These are phyloP conservation scores for Ascocoryne sarcoides DNA, from an alignment of 2,329 filamentous ascomycete genomes.

Conservation along the genomic window DNA sequence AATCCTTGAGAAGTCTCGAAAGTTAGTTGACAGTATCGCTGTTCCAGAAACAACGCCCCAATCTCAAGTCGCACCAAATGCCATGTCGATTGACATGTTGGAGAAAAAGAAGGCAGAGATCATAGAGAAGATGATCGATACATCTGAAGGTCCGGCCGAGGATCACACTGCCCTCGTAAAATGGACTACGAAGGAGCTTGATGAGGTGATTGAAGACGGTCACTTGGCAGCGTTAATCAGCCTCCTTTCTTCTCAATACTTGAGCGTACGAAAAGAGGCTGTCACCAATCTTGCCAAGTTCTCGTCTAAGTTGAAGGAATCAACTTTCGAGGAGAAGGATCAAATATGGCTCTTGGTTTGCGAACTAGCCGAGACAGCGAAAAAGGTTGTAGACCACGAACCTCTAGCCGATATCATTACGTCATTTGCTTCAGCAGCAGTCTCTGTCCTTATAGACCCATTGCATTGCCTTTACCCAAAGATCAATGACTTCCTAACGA, in stretches of 20 bases:
- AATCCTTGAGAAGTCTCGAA: constrained; percentile 18
- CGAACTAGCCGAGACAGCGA: constrained; percentile 70
- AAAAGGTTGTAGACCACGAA: constrained; percentile 40
- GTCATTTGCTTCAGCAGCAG: constrained; percentile 64
- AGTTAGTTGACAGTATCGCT: constrained; percentile 21
- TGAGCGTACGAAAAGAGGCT: constrained; percentile 72
- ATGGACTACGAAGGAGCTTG: constrained; percentile 70
- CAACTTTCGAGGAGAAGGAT: constrained; percentile 64
- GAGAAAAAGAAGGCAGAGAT: constrained; percentile 11
- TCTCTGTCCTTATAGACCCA: constrained; percentile 65
- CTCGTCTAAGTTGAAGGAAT: constrained; percentile 54
- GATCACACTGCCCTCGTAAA: constrained; percentile 45
- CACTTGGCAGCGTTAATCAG: constrained; percentile 61
- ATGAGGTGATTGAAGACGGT: constrained; percentile 72
- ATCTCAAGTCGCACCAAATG: neutral
- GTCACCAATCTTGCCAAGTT: constrained; percentile 60
- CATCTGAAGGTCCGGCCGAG: constrained; percentile 16
- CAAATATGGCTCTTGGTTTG: constrained; percentile 72
- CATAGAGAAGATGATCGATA: constrained; percentile 10
- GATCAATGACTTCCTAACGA: constrained; percentile 74
- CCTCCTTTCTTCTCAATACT: constrained; percentile 66
- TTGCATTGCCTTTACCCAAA: constrained; percentile 79
- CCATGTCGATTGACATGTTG: neutral
- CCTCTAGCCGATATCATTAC: constrained; percentile 65
- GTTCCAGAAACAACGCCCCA: constrained; percentile 11